Conservation (phyloP, 495 filamentous ascomycete genomes). For the Penicillium coprophilum region DNA sequence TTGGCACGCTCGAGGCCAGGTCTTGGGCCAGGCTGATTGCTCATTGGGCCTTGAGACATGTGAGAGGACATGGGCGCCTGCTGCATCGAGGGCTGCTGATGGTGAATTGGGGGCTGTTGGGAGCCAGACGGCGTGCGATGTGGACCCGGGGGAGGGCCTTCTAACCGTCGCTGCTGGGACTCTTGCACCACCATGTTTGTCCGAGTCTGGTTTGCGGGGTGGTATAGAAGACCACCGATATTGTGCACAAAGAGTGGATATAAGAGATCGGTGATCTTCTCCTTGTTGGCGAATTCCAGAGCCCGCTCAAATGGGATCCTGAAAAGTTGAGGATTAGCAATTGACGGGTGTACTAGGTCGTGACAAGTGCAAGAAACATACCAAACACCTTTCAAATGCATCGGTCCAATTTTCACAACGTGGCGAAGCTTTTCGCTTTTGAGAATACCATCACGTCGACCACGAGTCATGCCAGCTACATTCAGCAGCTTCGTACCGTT, state of each 20-base stretch:
- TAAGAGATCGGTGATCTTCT: slow-evolving; percentile 94
- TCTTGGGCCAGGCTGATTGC: slow-evolving; percentile 69
- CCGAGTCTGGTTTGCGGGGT: slow-evolving; percentile 81
- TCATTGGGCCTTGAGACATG: slow-evolving; percentile 69
- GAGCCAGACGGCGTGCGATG: slow-evolving; percentile 51
- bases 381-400: slow-evolving; percentile 99
- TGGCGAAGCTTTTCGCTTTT: slow-evolving; percentile 97
- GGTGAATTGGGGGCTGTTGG: slow-evolving; percentile 67
- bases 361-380: slow-evolving; percentile 46
- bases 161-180: slow-evolving; percentile 69
- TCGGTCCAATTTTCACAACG: slow-evolving; percentile 98
- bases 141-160: slow-evolving; percentile 33
- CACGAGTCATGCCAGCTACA: slow-evolving; percentile 96
- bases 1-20: slow-evolving; percentile 78
- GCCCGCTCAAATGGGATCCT: slow-evolving; percentile 98
- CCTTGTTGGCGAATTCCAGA: slow-evolving; percentile 97
- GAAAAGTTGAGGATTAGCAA: not conserved
- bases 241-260: slow-evolving; percentile 98
- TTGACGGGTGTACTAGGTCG: not conserved
- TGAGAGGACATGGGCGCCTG: slow-evolving; percentile 61
- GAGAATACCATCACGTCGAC: slow-evolving; percentile 90
- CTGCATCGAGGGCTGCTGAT: slow-evolving; percentile 72
- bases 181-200: slow-evolving; percentile 87
- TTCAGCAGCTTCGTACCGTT: slow-evolving; percentile 97
- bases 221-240: slow-evolving; percentile 91